phyloP scores from a whole-genome alignment of 2,329 filamentous ascomycete genomes.

The Reticulascus tulasneorum region DNA sequence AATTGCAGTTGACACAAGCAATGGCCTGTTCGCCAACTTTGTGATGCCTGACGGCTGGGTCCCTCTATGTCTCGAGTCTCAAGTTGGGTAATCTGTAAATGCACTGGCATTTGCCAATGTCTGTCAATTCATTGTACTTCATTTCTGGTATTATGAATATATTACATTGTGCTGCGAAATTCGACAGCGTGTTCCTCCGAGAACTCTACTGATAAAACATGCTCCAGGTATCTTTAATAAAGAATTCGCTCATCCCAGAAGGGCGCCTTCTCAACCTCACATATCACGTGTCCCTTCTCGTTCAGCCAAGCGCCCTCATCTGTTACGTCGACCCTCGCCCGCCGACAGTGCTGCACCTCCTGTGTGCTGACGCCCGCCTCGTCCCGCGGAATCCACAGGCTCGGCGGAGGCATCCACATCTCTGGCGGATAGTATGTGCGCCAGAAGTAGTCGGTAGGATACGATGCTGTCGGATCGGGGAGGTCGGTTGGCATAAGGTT shows the following conservation, averaged over 20 bases:
- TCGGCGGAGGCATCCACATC: conserved; percentile 55
- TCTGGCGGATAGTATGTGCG: conserved; percentile 71
- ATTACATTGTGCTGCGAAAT: no score
- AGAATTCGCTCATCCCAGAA: conserved; percentile 13
- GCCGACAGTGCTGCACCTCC: conserved; percentile 59
- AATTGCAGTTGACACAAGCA: no score
- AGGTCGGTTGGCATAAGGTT: conserved; percentile 14
- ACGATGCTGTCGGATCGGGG: conserved; percentile 29
- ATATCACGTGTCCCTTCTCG: conserved; percentile 44
- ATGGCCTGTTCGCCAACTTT: no score
- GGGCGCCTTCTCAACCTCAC: conserved; percentile 12
- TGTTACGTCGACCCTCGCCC: conserved; percentile 61
- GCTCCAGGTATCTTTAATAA: conserved; percentile 4
- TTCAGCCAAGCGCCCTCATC: conserved; percentile 69
- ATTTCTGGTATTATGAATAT: no score
- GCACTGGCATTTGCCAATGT: no score
- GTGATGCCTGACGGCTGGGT: no score
- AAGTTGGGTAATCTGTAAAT: no score
- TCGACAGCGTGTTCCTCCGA: no score
- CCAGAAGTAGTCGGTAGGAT: conserved; percentile 53
- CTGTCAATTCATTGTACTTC: no score
- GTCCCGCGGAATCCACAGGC: conserved; percentile 75
- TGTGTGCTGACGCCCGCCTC: conserved; percentile 64
- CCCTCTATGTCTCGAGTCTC: no score
- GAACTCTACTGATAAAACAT: no score